These are phyloP conservation scores for Ascomycota sp. DNA, from an alignment of 2,329 filamentous ascomycete genomes.

Conservation along the genomic window DNA sequence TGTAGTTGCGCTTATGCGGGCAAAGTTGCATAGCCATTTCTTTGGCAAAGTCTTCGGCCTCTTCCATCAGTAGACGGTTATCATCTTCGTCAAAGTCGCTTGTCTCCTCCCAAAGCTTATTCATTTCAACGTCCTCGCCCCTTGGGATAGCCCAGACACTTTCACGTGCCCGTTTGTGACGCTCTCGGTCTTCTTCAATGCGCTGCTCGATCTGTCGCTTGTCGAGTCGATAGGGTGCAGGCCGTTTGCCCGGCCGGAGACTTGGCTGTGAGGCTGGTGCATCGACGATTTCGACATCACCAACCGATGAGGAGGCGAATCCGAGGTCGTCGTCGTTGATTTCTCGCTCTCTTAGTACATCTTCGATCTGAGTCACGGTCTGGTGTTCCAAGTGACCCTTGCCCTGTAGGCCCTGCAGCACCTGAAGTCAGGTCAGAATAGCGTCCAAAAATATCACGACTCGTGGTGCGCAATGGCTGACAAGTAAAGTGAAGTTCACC, in stretches of 20 bases:
- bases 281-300: slow-evolving; percentile 19
- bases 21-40: slow-evolving; percentile 21
- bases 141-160: slow-evolving; percentile 76
- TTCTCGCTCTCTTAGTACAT: slow-evolving; percentile 63
- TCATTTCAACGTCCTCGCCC: slow-evolving; percentile 45
- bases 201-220: slow-evolving; percentile 85
- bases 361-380: slow-evolving; percentile 61
- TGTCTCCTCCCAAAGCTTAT: slow-evolving; percentile 68
- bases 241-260: slow-evolving; percentile 13
- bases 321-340: slow-evolving; percentile 35
- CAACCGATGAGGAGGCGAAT: slow-evolving; percentile 30
- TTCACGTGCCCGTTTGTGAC: slow-evolving; percentile 81
- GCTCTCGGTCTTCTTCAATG: slow-evolving; percentile 88
- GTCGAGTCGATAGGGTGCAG: slow-evolving; percentile 33
- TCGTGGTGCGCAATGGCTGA: not conserved
- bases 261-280: slow-evolving; percentile 20
- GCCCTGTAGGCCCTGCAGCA: slow-evolving; percentile 45
- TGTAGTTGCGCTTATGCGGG: slow-evolving; percentile 14
- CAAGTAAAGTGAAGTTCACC: slow-evolving; percentile 24
- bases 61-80: slow-evolving; percentile 55
- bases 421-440: slow-evolving; percentile 17
- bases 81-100: slow-evolving; percentile 83
- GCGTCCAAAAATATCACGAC: not conserved
- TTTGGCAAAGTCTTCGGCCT: slow-evolving; percentile 29
- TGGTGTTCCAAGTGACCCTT: slow-evolving; percentile 57